These are phyloP conservation scores for Diaporthe sp. DNA, from an alignment of 2,329 filamentous ascomycete genomes.

Conservation along the genomic window DNA sequence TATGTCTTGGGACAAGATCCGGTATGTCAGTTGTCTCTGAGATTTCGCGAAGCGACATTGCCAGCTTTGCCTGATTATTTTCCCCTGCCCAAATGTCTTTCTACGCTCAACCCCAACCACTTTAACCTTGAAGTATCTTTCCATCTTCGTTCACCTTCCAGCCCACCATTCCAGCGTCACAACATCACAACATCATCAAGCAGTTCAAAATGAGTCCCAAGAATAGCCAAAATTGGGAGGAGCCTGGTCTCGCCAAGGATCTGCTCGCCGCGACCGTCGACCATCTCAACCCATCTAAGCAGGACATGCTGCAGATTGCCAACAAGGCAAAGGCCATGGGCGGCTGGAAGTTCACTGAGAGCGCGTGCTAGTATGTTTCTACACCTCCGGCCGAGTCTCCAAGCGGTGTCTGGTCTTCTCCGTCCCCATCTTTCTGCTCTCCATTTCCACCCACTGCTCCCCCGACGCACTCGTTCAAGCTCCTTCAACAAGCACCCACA, in stretches of 20 bases:
- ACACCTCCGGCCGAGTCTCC: background rate
- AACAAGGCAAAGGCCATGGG: slow-evolving; percentile 39
- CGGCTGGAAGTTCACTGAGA: slow-evolving; percentile 45
- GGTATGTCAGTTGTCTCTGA: background rate
- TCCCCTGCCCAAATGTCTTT: background rate
- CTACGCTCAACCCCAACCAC: background rate
- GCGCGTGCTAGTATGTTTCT: slow-evolving; percentile 42
- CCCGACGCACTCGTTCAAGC: background rate
- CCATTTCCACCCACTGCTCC: background rate
- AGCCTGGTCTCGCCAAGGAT: slow-evolving; percentile 55
- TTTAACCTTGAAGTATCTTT: background rate
- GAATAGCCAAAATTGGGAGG: slow-evolving; percentile 52
- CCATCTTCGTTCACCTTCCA: background rate
- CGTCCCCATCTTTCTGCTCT: background rate
- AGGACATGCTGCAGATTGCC: slow-evolving; percentile 44
- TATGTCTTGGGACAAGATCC: background rate
- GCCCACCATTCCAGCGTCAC: background rate
- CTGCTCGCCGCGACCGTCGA: slow-evolving; percentile 58
- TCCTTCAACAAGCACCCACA: slow-evolving; percentile 37
- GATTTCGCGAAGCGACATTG: background rate
- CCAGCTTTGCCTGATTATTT: background rate
- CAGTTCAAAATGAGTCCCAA: background rate
- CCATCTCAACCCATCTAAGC: slow-evolving; percentile 48
- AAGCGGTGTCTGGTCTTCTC: background rate
- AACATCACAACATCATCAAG: background rate